Evolutionary conservation across 768 basidiomycete genomes (phyloP).

Genomic region (Chalciporus piperatus): DNA sequence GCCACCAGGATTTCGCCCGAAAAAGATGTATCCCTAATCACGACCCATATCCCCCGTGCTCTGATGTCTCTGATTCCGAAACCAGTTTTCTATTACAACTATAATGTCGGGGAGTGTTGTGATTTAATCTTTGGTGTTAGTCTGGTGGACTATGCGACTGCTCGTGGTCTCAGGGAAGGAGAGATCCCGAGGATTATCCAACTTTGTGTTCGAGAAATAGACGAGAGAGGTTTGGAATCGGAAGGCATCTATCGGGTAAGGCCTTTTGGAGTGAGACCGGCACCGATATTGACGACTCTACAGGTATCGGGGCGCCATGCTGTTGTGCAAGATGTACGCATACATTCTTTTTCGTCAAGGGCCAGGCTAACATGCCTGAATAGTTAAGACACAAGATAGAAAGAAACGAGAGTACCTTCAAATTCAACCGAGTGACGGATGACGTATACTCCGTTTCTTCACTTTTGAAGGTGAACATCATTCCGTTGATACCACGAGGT

Average conservation of each 20-base stretch:
- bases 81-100: constrained; percentile 73
- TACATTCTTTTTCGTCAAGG: background rate
- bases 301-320: constrained; percentile 87
- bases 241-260: constrained; percentile 82
- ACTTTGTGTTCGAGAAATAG: constrained; percentile 81
- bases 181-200: constrained; percentile 77
- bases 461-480: constrained; percentile 65
- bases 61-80: constrained; percentile 66
- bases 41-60: constrained; percentile 56
- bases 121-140: constrained; percentile 90
- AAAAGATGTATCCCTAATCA: constrained; percentile 61
- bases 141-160: constrained; percentile 84
- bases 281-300: constrained; percentile 3
- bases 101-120: constrained; percentile 77
- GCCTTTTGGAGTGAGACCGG: background rate
- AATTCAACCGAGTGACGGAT: constrained; percentile 66
- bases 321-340: constrained; percentile 72
- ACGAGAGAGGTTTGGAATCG: constrained; percentile 69
- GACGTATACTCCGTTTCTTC: constrained; percentile 85
- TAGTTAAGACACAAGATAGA: constrained; percentile 88
- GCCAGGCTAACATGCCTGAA: constrained; percentile 4
- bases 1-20: constrained; percentile 69
- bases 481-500: background rate
- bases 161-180: constrained; percentile 68
- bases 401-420: constrained; percentile 72